Conservation (phyloP, 768 basidiomycete species). For the Agaricus subrufescens region DNA sequence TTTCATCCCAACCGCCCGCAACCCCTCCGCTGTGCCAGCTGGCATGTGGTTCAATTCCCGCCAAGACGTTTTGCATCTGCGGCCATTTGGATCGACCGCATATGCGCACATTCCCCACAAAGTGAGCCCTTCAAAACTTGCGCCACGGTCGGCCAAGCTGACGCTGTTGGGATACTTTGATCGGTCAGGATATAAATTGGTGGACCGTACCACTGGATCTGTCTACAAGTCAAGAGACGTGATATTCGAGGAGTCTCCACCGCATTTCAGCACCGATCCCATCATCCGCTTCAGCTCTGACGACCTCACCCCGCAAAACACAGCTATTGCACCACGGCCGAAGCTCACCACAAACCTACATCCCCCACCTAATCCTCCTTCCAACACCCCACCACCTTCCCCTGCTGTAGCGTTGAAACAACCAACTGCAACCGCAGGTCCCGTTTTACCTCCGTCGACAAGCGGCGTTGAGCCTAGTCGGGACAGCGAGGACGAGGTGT, state of each 20-base stretch:
- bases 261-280: neutral
- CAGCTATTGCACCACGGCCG: too few relatives aligned
- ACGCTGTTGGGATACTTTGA: conserved; percentile 20
- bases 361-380: too few relatives aligned
- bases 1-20: too few relatives aligned
- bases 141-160: conserved; percentile 13
- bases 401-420: too few relatives aligned
- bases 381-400: too few relatives aligned
- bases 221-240: conserved; percentile 17
- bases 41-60: conserved; percentile 14
- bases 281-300: neutral
- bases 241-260: conserved; percentile 20
- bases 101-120: conserved; percentile 22
- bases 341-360: too few relatives aligned
- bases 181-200: conserved; percentile 16
- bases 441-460: too few relatives aligned
- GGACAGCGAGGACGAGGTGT: too few relatives aligned
- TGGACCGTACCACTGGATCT: conserved; percentile 6
- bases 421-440: too few relatives aligned
- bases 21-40: too few relatives aligned
- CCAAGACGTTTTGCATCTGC: conserved; percentile 24
- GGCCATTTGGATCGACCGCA: conserved; percentile 24
- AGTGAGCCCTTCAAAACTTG: conserved; percentile 9
- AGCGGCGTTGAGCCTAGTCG: too few relatives aligned
- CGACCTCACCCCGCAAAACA: too few relatives aligned